Evolutionary conservation across 2,329 filamentous ascomycete genomes (phyloP), one percentile per base, ranked within the genome.

Genomic region (Calonectria pseudoturangicola): DNA sequence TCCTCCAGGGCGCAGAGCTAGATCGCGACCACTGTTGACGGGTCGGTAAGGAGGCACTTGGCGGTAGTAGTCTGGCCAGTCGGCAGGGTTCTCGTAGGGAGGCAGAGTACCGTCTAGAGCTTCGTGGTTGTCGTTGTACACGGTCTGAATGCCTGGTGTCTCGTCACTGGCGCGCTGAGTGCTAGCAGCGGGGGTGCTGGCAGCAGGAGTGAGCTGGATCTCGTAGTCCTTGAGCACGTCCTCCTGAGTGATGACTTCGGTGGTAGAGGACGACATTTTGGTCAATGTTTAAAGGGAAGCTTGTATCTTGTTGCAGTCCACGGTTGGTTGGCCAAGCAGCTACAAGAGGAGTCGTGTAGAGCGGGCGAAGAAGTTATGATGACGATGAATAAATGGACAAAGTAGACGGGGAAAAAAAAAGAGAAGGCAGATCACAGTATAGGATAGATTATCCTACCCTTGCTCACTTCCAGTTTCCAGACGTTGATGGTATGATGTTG

Each of bases 41-140:
- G 69, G 63, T n/a, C 69, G 63, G 33, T 71, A 71, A 15, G 69
- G 69, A 7, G 69, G 69, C 9, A 54, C 56, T 64, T 71, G 69
- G 54, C 69, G 69, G 54, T 50, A 71, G 43, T 71, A 65, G 69
- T 71, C 43, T 33, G 63, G 66, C 69, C 69, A 71, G 63, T 63
- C 39, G 18, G 63, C 28, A 2, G 69, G 69, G 63, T 71, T 71
- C 36, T 71, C 63, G 36, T 50, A 27, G n/a, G 43, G 54, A 33
- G 58, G 36, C 4, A 58, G 69, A 12, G 69, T 63, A 16, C 45
- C 63, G 12, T 71, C 69, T 8, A 21, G 27, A 28, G 13, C 41
- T 2, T 48, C 39, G 13, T 27, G 50, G 43, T 9, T 10, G 60
- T 48, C 47, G 30, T 30, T 47, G 41, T 43, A 66, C 43, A n/a